A percentile compares a stretch with the other conserved stretches of the same genome.
Conservation (phyloP, 139 green algal species). For the Tetradesmus obliquus region DNA sequence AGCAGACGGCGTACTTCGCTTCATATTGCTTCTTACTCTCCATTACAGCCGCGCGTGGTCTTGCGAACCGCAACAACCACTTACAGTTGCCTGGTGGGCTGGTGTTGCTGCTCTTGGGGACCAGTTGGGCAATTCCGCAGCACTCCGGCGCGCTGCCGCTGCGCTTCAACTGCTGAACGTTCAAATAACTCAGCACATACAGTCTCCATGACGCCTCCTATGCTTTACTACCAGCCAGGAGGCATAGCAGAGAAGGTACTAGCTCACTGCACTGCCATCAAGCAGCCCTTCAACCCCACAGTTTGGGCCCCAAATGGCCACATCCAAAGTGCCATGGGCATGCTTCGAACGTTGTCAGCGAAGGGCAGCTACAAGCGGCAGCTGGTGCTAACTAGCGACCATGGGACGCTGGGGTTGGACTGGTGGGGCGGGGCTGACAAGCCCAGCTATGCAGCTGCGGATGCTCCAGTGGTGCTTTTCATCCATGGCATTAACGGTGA, state of each 20-base stretch:
- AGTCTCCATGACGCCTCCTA: neutral
- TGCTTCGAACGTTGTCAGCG: slow-evolving; percentile 43
- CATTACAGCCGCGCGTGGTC: neutral
- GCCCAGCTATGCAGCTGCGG: slow-evolving; percentile 25
- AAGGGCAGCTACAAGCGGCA: slow-evolving; percentile 61
- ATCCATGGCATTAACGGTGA: slow-evolving; percentile 73
- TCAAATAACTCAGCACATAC: neutral
- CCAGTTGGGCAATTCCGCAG: neutral
- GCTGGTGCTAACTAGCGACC: slow-evolving; percentile 60
- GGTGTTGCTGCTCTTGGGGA: neutral
- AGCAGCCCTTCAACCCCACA: slow-evolving; percentile 37
- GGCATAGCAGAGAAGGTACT: slow-evolving; percentile 23
- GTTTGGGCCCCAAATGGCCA: slow-evolving; percentile 37
- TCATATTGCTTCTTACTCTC: neutral
- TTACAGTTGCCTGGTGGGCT: neutral
- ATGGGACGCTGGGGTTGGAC: slow-evolving; percentile 74
- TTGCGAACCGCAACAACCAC: neutral
- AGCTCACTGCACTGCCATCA: slow-evolving; percentile 22
- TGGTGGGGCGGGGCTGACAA: slow-evolving; percentile 72
- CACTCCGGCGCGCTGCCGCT: neutral
- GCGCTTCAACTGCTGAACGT: neutral
- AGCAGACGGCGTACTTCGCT: neutral
- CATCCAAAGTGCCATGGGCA: slow-evolving; percentile 36
- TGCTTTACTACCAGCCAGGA: slow-evolving; percentile 12
- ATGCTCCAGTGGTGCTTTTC: slow-evolving; percentile 64